Percentiles rank a stretch among this genome's conserved stretches.
phyloP scores from a whole-genome alignment of 2,329 filamentous ascomycete genomes.

The Fusarium fracticaudum region DNA sequence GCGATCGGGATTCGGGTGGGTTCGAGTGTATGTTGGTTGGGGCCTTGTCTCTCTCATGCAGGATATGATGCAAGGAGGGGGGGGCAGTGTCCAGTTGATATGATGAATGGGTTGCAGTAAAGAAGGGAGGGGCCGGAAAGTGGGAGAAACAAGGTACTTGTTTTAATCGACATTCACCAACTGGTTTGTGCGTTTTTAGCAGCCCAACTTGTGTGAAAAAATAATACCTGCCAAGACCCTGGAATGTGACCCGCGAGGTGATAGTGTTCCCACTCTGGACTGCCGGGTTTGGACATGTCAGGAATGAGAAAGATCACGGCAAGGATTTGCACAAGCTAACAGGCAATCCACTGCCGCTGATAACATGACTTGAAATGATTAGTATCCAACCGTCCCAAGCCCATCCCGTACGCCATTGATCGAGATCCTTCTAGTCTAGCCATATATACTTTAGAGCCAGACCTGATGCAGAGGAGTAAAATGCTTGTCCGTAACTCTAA shows the following conservation, averaged over 20 bases:
- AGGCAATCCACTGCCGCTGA: background rate
- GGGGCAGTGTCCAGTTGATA: background rate
- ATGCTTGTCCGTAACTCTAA: conserved; percentile 11
- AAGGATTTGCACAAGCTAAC: conserved; percentile 6
- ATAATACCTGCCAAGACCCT: background rate
- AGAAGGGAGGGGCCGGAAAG: background rate
- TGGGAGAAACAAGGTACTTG: conserved; percentile 18
- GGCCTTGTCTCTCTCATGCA: background rate
- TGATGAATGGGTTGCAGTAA: background rate
- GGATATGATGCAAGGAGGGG: conserved; percentile 16
- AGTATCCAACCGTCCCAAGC: background rate
- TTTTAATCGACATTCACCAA: background rate
- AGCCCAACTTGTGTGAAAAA: background rate
- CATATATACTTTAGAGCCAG: background rate
- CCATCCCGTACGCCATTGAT: background rate
- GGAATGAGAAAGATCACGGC: conserved; percentile 19
- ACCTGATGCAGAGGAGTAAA: background rate
- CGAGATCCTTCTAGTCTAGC: background rate
- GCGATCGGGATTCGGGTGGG: background rate
- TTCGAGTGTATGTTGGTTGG: background rate
- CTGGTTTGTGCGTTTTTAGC: background rate
- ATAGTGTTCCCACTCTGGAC: background rate
- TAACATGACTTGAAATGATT: background rate
- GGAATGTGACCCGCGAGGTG: conserved; percentile 12
- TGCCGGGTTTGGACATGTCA: conserved; percentile 29